phyloP scores from a whole-genome alignment of 2,329 filamentous ascomycete species.

The Ophiocordyceps australis region DNA sequence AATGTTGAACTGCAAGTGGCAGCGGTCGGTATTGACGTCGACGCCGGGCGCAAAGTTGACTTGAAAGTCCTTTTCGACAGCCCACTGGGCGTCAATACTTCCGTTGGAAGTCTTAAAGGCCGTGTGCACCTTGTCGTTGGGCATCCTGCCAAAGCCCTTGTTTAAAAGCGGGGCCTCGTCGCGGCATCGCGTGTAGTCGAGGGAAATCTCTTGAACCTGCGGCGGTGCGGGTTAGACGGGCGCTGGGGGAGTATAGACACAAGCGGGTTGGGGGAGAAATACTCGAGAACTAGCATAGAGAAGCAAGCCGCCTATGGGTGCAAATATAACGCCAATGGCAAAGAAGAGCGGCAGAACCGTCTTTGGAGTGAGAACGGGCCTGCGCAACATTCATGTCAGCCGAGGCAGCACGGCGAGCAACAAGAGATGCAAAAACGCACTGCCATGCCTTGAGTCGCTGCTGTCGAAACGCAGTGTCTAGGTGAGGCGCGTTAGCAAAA shows the following conservation, averaged over 20 bases:
- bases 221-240: background rate
- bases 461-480: conserved; percentile 92
- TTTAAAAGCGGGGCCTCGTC: conserved; percentile 27
- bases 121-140: conserved; percentile 36
- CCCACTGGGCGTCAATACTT: conserved; percentile 21
- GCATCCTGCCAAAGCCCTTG: conserved; percentile 28
- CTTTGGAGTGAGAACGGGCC: conserved; percentile 88
- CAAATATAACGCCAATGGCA: conserved; percentile 76
- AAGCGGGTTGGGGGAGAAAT: conserved; percentile 7
- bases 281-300: conserved; percentile 74
- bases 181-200: conserved; percentile 77
- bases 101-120: conserved; percentile 48
- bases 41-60: conserved; percentile 20
- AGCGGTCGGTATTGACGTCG: conserved; percentile 28
- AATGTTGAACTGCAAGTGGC: conserved; percentile 61
- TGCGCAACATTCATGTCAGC: conserved; percentile 18
- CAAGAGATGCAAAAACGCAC: conserved; percentile 31
- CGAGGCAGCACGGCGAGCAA: background rate
- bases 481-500: conserved; percentile 6
- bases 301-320: conserved; percentile 74
- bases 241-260: no score
- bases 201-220: conserved; percentile 74
- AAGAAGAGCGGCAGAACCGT: conserved; percentile 88
- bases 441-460: conserved; percentile 98
- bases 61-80: conserved; percentile 17